Conservation (phyloP, 2,329 filamentous ascomycete genomes). For the Pseudogymnoascus sp. region DNA sequence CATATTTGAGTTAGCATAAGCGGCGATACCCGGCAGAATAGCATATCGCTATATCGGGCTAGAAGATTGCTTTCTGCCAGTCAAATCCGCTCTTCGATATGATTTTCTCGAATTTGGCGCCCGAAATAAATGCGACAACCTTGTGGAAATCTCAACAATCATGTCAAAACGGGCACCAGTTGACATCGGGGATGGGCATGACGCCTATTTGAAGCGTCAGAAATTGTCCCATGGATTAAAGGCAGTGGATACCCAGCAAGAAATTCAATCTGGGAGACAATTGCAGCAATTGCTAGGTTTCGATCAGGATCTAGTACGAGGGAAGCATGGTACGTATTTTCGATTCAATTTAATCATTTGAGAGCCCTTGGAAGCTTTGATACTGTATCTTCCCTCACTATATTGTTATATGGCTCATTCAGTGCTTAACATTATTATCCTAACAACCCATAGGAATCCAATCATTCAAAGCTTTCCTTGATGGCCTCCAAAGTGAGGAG, state of each 20-base stretch:
- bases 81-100: slow-evolving; percentile 2
- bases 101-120: slow-evolving; percentile 3
- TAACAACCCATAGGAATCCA: slow-evolving; percentile 46
- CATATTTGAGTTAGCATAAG: not conserved
- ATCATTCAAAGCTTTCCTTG: slow-evolving; percentile 65
- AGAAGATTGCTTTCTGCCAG: slow-evolving; percentile 4
- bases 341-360: not conserved
- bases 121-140: slow-evolving; percentile 5
- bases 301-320: slow-evolving; percentile 59
- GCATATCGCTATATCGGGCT: not conserved
- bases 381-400: not conserved
- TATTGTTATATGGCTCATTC: not conserved
- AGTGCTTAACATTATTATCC: not conserved
- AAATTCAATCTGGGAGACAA: slow-evolving; percentile 57
- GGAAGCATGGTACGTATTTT: slow-evolving; percentile 52
- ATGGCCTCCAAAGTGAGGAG: slow-evolving; percentile 50
- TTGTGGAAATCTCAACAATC: not conserved
- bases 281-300: slow-evolving; percentile 63
- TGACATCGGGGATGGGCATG: slow-evolving; percentile 23
- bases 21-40: slow-evolving; percentile 6
- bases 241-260: slow-evolving; percentile 42
- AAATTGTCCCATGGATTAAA: slow-evolving; percentile 43
- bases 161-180: slow-evolving; percentile 28
- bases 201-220: slow-evolving; percentile 30
- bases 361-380: not conserved